Conservation (phyloP, 2,329 filamentous ascomycete species). For the Cladophialophora exuberans region DNA sequence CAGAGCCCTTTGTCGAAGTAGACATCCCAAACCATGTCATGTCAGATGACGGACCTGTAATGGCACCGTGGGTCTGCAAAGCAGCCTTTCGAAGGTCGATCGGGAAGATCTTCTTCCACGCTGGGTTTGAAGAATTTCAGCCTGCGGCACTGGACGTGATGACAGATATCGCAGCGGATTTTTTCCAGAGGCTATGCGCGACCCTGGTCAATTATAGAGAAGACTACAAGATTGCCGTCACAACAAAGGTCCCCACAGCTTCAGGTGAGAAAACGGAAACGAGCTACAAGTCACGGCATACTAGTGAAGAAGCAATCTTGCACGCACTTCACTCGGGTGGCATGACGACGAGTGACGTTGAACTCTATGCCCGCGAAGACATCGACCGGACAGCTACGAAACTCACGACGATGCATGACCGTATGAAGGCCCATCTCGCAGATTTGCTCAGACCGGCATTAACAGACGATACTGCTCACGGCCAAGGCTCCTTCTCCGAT, state of each 20-base stretch:
- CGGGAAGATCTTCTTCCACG: slow-evolving; percentile 92
- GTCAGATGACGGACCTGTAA: slow-evolving; percentile 83
- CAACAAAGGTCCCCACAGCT: slow-evolving; percentile 19
- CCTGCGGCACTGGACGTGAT: slow-evolving; percentile 89
- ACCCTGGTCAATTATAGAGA: slow-evolving; percentile 84
- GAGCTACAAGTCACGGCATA: slow-evolving; percentile 69
- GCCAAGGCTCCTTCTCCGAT: slow-evolving; percentile 89
- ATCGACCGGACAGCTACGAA: slow-evolving; percentile 83
- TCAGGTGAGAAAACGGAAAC: slow-evolving; percentile 32
- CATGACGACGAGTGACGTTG: slow-evolving; percentile 76
- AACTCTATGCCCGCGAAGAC: slow-evolving; percentile 88
- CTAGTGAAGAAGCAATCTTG: slow-evolving; percentile 80
- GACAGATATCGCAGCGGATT: slow-evolving; percentile 86
- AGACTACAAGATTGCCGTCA: slow-evolving; percentile 71
- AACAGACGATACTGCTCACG: slow-evolving; percentile 77
- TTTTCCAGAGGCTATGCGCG: slow-evolving; percentile 80
- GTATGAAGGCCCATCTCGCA: slow-evolving; percentile 90
- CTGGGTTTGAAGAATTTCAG: slow-evolving; percentile 95
- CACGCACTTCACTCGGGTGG: slow-evolving; percentile 86
- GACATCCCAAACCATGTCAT: slow-evolving; percentile 90
- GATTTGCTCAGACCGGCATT: slow-evolving; percentile 91
- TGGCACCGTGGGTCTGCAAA: slow-evolving; percentile 80
- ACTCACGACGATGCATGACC: slow-evolving; percentile 82
- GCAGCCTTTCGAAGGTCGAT: slow-evolving; percentile 87
- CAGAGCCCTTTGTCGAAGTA: slow-evolving; percentile 81